phyloP scores from a whole-genome alignment of 2,329 filamentous ascomycete species.

The Pseudophaeomoniella oleicola region DNA sequence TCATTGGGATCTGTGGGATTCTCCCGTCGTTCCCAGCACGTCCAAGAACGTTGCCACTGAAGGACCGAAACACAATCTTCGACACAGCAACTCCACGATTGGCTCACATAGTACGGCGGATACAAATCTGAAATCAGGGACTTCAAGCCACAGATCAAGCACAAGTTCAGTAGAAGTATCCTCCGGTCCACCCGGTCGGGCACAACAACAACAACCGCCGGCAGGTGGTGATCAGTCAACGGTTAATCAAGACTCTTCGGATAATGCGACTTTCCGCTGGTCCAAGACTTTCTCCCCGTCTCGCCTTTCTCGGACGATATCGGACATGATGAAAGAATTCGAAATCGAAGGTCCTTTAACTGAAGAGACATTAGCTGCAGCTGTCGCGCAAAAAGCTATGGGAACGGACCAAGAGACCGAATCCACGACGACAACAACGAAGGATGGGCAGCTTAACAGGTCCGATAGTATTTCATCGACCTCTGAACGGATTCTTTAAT shows the following conservation, averaged over 20 bases:
- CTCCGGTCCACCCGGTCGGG: background rate
- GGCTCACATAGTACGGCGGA: background rate
- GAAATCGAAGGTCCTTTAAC: slow-evolving; percentile 29
- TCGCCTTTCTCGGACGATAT: slow-evolving; percentile 70
- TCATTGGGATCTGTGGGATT: slow-evolving; percentile 42
- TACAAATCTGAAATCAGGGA: background rate
- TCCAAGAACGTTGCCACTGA: slow-evolving; percentile 11
- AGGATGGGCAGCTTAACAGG: too few relatives aligned
- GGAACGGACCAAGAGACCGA: too few relatives aligned
- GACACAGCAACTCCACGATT: background rate
- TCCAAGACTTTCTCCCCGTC: slow-evolving; percentile 58
- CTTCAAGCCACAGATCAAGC: background rate
- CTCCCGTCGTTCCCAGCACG: slow-evolving; percentile 17
- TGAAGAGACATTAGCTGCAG: background rate
- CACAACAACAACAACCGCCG: background rate
- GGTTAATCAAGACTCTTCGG: background rate
- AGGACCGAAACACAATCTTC: slow-evolving; percentile 9
- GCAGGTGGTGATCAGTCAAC: background rate
- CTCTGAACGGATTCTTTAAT: too few relatives aligned
- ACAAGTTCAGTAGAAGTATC: background rate
- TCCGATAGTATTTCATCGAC: too few relatives aligned
- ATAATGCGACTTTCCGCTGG: slow-evolving; percentile 33
- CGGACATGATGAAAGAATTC: slow-evolving; percentile 79
- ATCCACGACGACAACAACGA: too few relatives aligned
- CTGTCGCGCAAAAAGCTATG: background rate